Conservation (phyloP, 2,329 filamentous ascomycete genomes). For the Arachnomyces sp. region DNA sequence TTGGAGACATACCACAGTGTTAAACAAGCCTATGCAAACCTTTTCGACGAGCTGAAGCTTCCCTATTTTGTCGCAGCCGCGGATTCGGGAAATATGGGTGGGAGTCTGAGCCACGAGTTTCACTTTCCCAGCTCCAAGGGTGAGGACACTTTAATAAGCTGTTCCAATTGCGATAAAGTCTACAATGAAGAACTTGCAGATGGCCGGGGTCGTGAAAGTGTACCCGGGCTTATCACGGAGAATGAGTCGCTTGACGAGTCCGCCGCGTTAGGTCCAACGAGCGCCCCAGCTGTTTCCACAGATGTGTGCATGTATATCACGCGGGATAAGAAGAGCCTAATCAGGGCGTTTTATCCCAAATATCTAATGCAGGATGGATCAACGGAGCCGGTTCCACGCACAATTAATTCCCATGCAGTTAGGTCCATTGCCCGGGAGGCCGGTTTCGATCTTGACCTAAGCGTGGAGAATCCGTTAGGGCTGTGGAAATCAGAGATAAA, state of each 20-base stretch:
- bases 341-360: constrained; percentile 63
- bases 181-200: constrained; percentile 82
- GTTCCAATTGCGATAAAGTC: constrained; percentile 63
- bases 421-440: constrained; percentile 47
- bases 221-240: constrained; percentile 11
- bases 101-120: constrained; percentile 88
- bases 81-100: constrained; percentile 94
- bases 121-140: constrained; percentile 73
- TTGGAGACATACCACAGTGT: constrained; percentile 74
- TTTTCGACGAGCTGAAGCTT: constrained; percentile 77
- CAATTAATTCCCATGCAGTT: constrained; percentile 55
- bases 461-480: constrained; percentile 53
- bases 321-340: constrained; percentile 56
- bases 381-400: constrained; percentile 27
- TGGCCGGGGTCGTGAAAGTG: constrained; percentile 22
- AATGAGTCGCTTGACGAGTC: constrained; percentile 18
- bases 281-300: constrained; percentile 26
- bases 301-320: constrained; percentile 35
- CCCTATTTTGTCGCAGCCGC: constrained; percentile 80
- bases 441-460: constrained; percentile 62
- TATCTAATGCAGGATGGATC: constrained; percentile 25
- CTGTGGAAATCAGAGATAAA: constrained; percentile 45
- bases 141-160: constrained; percentile 78
- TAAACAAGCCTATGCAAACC: constrained; percentile 60
- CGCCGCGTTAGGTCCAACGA: constrained; percentile 9